These are phyloP conservation scores for Solanum lycopersicoides DNA, from an alignment of 257 asterid species.

Conservation along the genomic window DNA sequence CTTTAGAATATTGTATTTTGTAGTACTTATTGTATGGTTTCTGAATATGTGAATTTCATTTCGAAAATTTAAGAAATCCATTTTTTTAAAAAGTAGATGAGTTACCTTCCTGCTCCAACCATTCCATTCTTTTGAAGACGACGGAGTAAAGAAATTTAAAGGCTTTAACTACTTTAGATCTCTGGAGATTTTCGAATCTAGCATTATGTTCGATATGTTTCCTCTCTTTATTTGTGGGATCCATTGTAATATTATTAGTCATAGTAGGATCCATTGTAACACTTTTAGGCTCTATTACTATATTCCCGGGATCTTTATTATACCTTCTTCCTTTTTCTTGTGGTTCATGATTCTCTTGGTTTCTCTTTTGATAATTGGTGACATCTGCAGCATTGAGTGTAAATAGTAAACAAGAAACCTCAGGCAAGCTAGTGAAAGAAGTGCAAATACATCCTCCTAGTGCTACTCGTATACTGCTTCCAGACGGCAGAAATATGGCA, in stretches of 20 bases:
- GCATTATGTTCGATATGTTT: neutral
- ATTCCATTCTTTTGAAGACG: neutral
- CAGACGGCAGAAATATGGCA: constrained; percentile 74
- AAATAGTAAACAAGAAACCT: constrained; percentile 16
- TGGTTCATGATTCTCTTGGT: neutral
- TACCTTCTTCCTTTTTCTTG: neutral
- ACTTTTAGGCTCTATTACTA: neutral
- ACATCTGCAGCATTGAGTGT: constrained; percentile 43
- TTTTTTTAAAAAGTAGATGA: neutral
- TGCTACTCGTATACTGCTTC: constrained; percentile 54
- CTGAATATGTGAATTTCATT: neutral
- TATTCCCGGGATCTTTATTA: neutral
- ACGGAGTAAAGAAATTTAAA: neutral
- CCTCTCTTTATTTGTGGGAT: neutral
- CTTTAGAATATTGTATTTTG: neutral
- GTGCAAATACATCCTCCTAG: constrained; percentile 57
- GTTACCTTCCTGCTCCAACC: neutral
- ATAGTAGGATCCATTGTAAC: neutral
- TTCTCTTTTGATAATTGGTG: neutral
- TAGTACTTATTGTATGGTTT: neutral
- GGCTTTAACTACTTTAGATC: neutral
- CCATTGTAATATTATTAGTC: neutral
- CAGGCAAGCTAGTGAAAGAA: constrained; percentile 34
- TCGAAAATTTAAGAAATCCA: neutral
- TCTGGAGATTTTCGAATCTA: neutral